phyloP scores from a whole-genome alignment of 352 stramenopile species.

The Phytophthora citrophthora region DNA sequence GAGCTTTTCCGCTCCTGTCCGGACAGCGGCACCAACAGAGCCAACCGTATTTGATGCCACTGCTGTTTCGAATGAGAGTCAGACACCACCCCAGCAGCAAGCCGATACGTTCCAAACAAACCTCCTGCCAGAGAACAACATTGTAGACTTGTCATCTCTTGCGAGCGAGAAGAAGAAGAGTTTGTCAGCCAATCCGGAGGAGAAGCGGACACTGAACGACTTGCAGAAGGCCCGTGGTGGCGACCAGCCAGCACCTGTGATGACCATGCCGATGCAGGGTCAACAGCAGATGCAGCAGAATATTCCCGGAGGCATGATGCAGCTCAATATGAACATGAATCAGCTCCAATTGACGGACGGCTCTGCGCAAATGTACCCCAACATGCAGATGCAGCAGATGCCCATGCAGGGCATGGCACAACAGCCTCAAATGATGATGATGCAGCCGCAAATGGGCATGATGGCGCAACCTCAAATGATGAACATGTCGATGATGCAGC shows the following conservation, averaged over 20 bases:
- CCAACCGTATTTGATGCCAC: conserved; percentile 11
- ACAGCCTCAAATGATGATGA: conserved; percentile 46
- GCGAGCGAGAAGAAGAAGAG: conserved; percentile 61
- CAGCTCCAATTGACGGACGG: conserved; percentile 43
- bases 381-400: conserved; percentile 49
- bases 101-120: conserved; percentile 49
- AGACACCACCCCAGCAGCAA: conserved; percentile 18
- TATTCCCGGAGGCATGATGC: conserved; percentile 39
- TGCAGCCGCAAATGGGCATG: conserved; percentile 50
- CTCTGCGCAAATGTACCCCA: conserved; percentile 39
- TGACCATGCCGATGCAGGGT: conserved; percentile 46
- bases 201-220: conserved; percentile 65
- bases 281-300: conserved; percentile 36
- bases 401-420: conserved; percentile 15
- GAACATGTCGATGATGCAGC: conserved; percentile 35
- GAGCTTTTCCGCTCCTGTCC: conserved; percentile 41
- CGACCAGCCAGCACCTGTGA: conserved; percentile 47
- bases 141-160: conserved; percentile 65
- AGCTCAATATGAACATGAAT: conserved; percentile 47
- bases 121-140: conserved; percentile 69
- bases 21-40: conserved; percentile 12
- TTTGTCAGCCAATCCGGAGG: conserved; percentile 28
- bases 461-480: conserved; percentile 48
- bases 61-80: conserved; percentile 2
- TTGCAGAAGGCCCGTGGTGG: conserved; percentile 51